Conservation (phyloP, 768 basidiomycete species). For the Auriscalpium vulgare region DNA sequence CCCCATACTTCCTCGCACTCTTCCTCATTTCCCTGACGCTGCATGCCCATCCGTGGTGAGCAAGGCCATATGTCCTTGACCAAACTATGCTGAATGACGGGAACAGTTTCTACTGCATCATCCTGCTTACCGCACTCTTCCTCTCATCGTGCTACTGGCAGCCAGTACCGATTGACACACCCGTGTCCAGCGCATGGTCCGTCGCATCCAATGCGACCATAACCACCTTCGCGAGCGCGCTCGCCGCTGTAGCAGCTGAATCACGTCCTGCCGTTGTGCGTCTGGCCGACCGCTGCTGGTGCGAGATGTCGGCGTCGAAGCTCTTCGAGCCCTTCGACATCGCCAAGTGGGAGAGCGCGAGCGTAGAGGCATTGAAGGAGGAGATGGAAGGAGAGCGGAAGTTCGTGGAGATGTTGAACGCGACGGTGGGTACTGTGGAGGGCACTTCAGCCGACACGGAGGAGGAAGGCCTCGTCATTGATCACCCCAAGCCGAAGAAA, state of each 20-base stretch:
- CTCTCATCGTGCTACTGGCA: constrained; percentile 89
- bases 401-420: background rate
- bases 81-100: background rate
- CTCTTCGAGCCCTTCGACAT: constrained; percentile 76
- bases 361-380: constrained; percentile 40
- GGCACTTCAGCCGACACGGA: background rate
- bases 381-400: constrained; percentile 27
- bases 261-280: constrained; percentile 51
- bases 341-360: constrained; percentile 64
- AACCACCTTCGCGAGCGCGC: constrained; percentile 64
- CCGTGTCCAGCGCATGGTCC: constrained; percentile 55
- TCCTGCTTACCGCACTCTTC: constrained; percentile 75
- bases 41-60: constrained; percentile 81
- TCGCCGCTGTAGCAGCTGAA: constrained; percentile 35
- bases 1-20: constrained; percentile 70
- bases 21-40: constrained; percentile 72
- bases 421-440: background rate
- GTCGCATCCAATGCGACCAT: constrained; percentile 38
- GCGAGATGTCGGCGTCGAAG: constrained; percentile 56
- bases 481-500: background rate
- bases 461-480: background rate
- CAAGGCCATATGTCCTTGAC: background rate
- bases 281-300: constrained; percentile 79
- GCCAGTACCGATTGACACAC: constrained; percentile 58
- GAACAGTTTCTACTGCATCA: constrained; percentile 77